Evolutionary conservation across 192 early-diverging fungal species (phyloP).

Genomic region (Coemansia pectinata): DNA sequence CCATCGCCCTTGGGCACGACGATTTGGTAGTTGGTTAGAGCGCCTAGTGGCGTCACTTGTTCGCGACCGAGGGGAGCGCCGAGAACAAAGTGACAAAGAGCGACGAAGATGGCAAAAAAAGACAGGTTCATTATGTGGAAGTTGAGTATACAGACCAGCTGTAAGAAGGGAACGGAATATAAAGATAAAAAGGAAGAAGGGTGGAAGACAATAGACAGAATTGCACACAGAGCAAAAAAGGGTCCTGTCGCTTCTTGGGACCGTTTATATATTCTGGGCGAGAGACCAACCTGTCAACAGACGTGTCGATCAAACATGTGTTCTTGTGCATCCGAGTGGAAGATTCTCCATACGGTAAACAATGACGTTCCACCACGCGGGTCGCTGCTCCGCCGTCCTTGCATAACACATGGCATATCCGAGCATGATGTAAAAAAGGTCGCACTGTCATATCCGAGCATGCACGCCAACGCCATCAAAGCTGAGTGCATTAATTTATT

Average conservation of each 20-base stretch:
- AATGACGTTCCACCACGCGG: neutral
- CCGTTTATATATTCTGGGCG: neutral
- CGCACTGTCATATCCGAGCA: neutral
- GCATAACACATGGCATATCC: conserved; percentile 1
- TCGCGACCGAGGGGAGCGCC: neutral
- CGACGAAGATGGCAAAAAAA: neutral
- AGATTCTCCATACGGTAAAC: neutral
- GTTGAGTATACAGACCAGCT: conserved; percentile 34
- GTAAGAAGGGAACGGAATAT: neutral
- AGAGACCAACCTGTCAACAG: neutral
- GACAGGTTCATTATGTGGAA: neutral
- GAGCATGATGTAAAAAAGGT: neutral
- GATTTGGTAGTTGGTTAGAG: conserved; percentile 4
- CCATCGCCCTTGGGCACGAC: neutral
- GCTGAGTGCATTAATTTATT: neutral
- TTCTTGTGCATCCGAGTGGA: neutral
- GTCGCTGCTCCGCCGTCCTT: neutral
- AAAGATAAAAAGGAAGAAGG: neutral
- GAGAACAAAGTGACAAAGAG: neutral
- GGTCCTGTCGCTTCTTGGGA: neutral
- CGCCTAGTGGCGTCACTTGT: neutral
- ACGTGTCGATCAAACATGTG: neutral
- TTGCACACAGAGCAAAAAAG: conserved; percentile 4
- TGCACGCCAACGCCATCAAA: neutral
- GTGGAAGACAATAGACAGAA: neutral